Conservation (phyloP, 768 basidiomycete species). For the Boletus eberwhitei region DNA sequence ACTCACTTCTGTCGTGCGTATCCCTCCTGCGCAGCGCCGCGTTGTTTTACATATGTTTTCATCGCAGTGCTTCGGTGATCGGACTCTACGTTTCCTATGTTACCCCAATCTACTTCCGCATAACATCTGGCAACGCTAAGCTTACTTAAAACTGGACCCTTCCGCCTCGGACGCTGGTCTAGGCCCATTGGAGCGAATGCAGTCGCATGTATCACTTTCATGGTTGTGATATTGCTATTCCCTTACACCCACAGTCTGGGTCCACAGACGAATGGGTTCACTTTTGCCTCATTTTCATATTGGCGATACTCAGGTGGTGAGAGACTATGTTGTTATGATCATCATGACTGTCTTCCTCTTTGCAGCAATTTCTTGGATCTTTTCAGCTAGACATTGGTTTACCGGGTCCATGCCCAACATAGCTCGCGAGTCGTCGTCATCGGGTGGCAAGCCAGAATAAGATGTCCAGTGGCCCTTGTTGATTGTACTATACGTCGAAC, state of each 20-base stretch:
- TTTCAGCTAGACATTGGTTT: slow-evolving; percentile 35
- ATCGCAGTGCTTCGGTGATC: slow-evolving; percentile 29
- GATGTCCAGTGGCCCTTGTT: neutral
- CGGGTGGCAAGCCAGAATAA: neutral
- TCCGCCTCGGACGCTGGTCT: slow-evolving; percentile 30
- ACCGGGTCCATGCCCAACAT: slow-evolving; percentile 31
- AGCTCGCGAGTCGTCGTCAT: neutral
- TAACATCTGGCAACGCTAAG: slow-evolving; percentile 32
- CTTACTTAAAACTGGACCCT: slow-evolving; percentile 35
- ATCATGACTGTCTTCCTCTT: slow-evolving; percentile 30
- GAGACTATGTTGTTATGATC: slow-evolving; percentile 28
- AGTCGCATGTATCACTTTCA: slow-evolving; percentile 32
- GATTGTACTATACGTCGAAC: neutral
- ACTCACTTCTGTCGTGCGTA: slow-evolving; percentile 36
- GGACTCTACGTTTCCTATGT: slow-evolving; percentile 38
- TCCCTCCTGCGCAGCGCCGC: neutral
- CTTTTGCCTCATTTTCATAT: neutral
- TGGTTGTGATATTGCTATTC: slow-evolving; percentile 34
- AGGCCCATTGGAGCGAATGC: slow-evolving; percentile 29
- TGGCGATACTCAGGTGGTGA: neutral
- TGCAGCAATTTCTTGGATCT: slow-evolving; percentile 28
- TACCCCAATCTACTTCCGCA: slow-evolving; percentile 37
- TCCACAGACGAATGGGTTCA: slow-evolving; percentile 29
- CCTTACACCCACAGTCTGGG: slow-evolving; percentile 22
- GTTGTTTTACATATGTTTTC: neutral